phyloP scores from a whole-genome alignment of 1,284 basidiomycete genomes.

The Sporisorium scitamineum region DNA sequence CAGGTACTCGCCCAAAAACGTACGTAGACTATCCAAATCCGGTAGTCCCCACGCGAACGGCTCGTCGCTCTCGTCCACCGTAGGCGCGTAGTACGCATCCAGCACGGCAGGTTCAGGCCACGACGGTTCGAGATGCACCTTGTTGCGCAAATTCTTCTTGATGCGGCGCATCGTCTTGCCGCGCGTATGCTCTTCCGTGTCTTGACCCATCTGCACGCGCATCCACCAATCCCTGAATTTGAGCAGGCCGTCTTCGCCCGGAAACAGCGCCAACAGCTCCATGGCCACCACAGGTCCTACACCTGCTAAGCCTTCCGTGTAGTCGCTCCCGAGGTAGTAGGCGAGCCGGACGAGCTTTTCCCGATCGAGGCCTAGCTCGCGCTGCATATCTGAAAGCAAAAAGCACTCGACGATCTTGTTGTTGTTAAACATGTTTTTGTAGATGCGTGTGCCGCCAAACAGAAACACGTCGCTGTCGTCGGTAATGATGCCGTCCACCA shows the following conservation, averaged over 20 bases:
- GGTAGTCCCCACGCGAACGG: conserved; percentile 97
- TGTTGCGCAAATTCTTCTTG: conserved; percentile 68
- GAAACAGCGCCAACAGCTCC: conserved; percentile 73
- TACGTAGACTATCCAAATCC: conserved; percentile 80
- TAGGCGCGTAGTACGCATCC: conserved; percentile 87
- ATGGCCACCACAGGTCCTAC: conserved; percentile 96
- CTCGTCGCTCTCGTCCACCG: conserved; percentile 89
- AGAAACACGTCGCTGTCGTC: conserved; percentile 99
- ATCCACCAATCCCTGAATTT: conserved; percentile 95
- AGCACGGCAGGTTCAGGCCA: conserved; percentile 94
- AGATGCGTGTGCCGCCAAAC: conserved; percentile 91
- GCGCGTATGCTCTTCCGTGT: conserved; percentile 77
- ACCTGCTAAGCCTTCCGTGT: conserved; percentile 93
- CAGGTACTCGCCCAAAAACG: conserved; percentile 85
- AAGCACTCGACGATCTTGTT: conserved; percentile 98
- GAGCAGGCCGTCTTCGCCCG: conserved; percentile 77
- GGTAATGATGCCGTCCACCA: conserved; percentile 98
- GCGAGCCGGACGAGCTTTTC: conserved; percentile 89
- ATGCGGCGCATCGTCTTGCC: conserved; percentile 62
- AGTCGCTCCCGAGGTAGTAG: conserved; percentile 95
- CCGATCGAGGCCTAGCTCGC: conserved; percentile 88
- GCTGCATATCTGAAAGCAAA: conserved; percentile 82
- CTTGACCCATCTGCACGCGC: conserved; percentile 90
- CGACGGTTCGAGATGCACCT: conserved; percentile 80
- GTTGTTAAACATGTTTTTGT: conserved; percentile 99